Evolutionary conservation across 164 flowering plant genomes (phyloP).

Genomic region (Vitis labrusca): DNA sequence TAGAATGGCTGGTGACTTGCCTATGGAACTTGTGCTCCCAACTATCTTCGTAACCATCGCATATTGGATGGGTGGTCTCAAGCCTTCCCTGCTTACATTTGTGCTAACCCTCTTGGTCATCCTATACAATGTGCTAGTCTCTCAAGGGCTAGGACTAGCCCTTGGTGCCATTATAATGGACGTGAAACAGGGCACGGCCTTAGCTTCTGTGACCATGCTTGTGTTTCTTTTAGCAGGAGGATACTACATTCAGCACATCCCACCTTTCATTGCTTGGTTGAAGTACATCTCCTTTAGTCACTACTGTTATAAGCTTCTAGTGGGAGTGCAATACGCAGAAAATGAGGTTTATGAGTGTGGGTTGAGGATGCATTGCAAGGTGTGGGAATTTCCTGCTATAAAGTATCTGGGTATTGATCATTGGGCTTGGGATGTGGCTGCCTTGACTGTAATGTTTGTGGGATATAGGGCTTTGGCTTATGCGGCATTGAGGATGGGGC

Average conservation of each 20-base stretch:
- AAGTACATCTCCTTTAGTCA: slow-evolving; percentile 80
- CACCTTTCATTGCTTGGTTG: slow-evolving; percentile 73
- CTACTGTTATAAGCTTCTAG: slow-evolving; percentile 82
- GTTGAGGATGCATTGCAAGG: slow-evolving; percentile 42
- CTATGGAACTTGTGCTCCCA: slow-evolving; percentile 93
- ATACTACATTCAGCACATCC: slow-evolving; percentile 86
- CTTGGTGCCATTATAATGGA: slow-evolving; percentile 92
- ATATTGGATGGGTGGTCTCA: slow-evolving; percentile 94
- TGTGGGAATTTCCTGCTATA: slow-evolving; percentile 63
- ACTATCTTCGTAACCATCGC: slow-evolving; percentile 59
- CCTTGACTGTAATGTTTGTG: slow-evolving; percentile 66
- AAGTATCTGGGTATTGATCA: slow-evolving; percentile 42
- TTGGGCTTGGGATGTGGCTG: slow-evolving; percentile 57
- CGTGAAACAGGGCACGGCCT: slow-evolving; percentile 69
- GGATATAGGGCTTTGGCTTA: slow-evolving; percentile 84
- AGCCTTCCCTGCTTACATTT: slow-evolving; percentile 52
- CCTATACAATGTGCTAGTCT: slow-evolving; percentile 76
- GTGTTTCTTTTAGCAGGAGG: slow-evolving; percentile 81
- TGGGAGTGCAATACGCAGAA: slow-evolving; percentile 66
- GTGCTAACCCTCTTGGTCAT: slow-evolving; percentile 53
- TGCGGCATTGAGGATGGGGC: slow-evolving; percentile 60
- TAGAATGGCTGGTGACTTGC: slow-evolving; percentile 72
- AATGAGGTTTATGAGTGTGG: slow-evolving; percentile 70
- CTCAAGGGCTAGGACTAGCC: slow-evolving; percentile 88
- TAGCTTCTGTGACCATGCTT: slow-evolving; percentile 84